phyloP scores from a whole-genome alignment of 495 filamentous ascomycete species.

The Polyplosphaeria fusca region DNA sequence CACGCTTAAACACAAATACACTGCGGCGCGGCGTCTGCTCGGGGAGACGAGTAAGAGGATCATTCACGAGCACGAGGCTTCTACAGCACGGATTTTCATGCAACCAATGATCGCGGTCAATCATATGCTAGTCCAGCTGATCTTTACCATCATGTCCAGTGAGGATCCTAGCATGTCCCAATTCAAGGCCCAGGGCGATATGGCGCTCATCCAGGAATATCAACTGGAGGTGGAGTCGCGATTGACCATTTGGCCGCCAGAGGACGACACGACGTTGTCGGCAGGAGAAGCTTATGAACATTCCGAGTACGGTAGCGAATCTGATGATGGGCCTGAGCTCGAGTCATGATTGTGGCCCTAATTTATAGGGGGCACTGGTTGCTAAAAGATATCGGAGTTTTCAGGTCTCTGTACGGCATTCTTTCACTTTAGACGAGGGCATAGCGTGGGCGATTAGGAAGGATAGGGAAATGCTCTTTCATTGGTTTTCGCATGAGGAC shows the following conservation, averaged over 20 bases:
- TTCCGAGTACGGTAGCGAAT: conserved; percentile 26
- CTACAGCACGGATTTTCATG: conserved; percentile 20
- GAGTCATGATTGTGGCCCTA: neutral
- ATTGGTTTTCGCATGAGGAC: too few relatives aligned
- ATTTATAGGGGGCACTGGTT: neutral
- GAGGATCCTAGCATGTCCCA: conserved; percentile 14
- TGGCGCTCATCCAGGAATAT: conserved; percentile 4
- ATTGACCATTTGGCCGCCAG: conserved; percentile 7
- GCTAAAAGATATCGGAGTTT: too few relatives aligned
- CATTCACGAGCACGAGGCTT: conserved; percentile 11
- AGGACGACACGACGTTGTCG: conserved; percentile 22
- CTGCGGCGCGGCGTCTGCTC: conserved; percentile 2
- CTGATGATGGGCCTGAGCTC: conserved; percentile 23
- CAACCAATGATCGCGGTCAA: conserved; percentile 17
- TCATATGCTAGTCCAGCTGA: conserved; percentile 1
- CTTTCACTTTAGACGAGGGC: neutral
- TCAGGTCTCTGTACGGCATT: neutral
- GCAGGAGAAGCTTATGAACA: conserved; percentile 21
- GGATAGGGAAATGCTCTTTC: too few relatives aligned
- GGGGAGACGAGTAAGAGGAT: conserved; percentile 8
- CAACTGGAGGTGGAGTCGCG: neutral
- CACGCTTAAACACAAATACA: conserved; percentile 6
- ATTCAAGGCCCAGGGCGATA: conserved; percentile 5
- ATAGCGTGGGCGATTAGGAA: neutral
- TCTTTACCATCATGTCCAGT: neutral